Evolutionary conservation across 805 yeast species (phyloP).

Genomic region (Candida chauliodis): DNA sequence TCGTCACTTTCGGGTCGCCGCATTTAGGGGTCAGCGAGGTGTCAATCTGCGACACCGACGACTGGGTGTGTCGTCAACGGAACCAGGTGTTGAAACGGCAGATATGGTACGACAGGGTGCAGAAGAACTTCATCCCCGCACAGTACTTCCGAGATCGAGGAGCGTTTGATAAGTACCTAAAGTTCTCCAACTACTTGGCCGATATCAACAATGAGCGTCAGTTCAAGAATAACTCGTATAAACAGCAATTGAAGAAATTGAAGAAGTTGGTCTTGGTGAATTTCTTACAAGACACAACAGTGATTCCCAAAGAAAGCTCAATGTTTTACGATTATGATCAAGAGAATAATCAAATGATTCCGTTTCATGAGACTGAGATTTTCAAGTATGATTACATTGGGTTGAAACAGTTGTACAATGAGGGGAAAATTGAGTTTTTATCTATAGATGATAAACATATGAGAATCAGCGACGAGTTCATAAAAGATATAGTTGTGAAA

Average conservation of each 20-base stretch:
- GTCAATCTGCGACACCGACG: constrained; percentile 52
- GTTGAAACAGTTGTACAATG: constrained; percentile 42
- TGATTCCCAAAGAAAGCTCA: constrained; percentile 71
- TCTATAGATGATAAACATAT: constrained; percentile 60
- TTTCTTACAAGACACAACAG: constrained; percentile 61
- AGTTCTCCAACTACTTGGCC: constrained; percentile 57
- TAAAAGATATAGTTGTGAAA: constrained; percentile 38
- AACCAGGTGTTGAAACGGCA: constrained; percentile 55
- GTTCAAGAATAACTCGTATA: constrained; percentile 36
- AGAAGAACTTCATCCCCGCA: constrained; percentile 60
- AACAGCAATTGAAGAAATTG: constrained; percentile 39
- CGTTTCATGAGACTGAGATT: constrained; percentile 46
- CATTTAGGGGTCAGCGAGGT: constrained; percentile 73
- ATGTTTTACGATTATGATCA: constrained; percentile 57
- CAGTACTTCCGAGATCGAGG: constrained; percentile 68
- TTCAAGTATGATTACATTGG: constrained; percentile 62
- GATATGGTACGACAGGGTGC: constrained; percentile 57
- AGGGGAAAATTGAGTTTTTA: constrained; percentile 45
- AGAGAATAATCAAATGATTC: constrained; percentile 37
- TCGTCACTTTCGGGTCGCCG: constrained; percentile 78
- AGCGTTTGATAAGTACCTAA: constrained; percentile 51
- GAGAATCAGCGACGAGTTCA: constrained; percentile 53
- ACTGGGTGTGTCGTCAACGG: constrained; percentile 57
- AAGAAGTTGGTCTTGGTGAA: constrained; percentile 55
- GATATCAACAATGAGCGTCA: constrained; percentile 61